phyloP scores from a whole-genome alignment of 345 rosid genomes.

The Populus euphratica region DNA sequence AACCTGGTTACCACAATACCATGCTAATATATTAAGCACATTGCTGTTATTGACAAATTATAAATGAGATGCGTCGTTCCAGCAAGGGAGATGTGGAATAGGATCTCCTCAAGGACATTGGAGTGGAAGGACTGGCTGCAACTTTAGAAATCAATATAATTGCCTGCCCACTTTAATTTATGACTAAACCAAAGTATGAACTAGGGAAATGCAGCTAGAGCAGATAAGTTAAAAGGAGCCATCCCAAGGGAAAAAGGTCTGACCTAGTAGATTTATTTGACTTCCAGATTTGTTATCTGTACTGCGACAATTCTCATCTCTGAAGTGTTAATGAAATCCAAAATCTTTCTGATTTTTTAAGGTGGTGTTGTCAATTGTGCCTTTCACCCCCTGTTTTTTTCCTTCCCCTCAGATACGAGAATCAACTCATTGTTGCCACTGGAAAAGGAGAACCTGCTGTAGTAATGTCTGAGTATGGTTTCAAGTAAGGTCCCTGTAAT shows the following conservation, averaged over 20 bases:
- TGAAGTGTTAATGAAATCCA: not conserved
- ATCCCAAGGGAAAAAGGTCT: not conserved
- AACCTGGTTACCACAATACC: not conserved
- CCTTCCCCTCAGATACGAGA: conserved; percentile 32
- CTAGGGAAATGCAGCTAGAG: not conserved
- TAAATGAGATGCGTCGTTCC: not conserved
- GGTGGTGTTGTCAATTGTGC: not conserved
- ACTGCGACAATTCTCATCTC: not conserved
- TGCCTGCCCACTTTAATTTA: not conserved
- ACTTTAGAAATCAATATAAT: not conserved
- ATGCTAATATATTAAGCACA: not conserved
- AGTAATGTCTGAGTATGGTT: conserved; percentile 54
- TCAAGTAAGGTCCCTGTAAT: conserved; percentile 37
- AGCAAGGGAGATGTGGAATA: not conserved
- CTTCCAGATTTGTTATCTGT: not conserved
- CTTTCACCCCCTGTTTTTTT: not conserved
- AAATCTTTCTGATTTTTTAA: not conserved
- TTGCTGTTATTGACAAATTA: not conserved
- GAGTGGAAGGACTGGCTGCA: not conserved
- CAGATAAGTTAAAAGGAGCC: not conserved
- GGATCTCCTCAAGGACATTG: not conserved
- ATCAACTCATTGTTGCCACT: conserved; percentile 44
- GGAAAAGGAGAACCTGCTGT: conserved; percentile 51
- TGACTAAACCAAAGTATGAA: not conserved
- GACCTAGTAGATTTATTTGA: not conserved